Percentiles rank a stretch among this genome's conserved stretches.
Evolutionary conservation across 139 green algal genomes (phyloP).

Genomic region (Prasinococcaceae sp.): DNA sequence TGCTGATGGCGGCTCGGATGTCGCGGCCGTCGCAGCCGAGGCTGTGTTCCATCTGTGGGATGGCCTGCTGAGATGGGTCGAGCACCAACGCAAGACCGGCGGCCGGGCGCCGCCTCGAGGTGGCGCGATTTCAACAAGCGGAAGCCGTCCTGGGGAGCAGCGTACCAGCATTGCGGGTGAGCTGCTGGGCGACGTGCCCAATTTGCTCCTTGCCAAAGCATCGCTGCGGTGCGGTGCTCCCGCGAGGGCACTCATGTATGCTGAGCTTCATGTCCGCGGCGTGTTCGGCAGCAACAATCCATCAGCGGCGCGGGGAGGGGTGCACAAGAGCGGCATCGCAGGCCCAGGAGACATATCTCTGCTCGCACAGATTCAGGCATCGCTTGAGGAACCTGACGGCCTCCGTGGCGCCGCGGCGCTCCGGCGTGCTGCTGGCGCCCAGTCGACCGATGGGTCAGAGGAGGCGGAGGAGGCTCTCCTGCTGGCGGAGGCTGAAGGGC

Average conservation of each 20-base stretch:
- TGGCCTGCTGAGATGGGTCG: not conserved
- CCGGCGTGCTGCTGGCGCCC: too few relatives aligned
- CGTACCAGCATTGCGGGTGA: not conserved
- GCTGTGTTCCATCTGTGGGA: not conserved
- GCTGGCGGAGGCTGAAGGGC: too few relatives aligned
- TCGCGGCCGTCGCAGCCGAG: too few relatives aligned
- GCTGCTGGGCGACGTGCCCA: not conserved
- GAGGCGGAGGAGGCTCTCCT: too few relatives aligned
- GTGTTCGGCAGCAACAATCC: slow-evolving; percentile 38
- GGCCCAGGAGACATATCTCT: too few relatives aligned
- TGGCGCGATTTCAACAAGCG: slow-evolving; percentile 1
- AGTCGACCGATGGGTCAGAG: too few relatives aligned
- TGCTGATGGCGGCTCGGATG: too few relatives aligned
- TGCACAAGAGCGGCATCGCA: slow-evolving; percentile 36
- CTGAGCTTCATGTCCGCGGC: slow-evolving; percentile 50
- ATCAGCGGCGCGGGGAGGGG: slow-evolving; percentile 29
- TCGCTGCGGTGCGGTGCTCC: slow-evolving; percentile 39
- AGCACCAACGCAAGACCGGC: slow-evolving; percentile 36
- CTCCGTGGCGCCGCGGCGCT: too few relatives aligned
- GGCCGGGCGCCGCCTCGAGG: slow-evolving; percentile 41
- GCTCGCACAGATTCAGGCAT: too few relatives aligned
- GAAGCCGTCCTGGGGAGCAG: not conserved
- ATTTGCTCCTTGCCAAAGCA: too few relatives aligned
- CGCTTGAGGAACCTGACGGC: too few relatives aligned
- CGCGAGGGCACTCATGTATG: slow-evolving; percentile 63